Evolutionary conservation across 371 early-diverging fungal genomes (phyloP).

Genomic region (Rhizopus stolonifer): DNA sequence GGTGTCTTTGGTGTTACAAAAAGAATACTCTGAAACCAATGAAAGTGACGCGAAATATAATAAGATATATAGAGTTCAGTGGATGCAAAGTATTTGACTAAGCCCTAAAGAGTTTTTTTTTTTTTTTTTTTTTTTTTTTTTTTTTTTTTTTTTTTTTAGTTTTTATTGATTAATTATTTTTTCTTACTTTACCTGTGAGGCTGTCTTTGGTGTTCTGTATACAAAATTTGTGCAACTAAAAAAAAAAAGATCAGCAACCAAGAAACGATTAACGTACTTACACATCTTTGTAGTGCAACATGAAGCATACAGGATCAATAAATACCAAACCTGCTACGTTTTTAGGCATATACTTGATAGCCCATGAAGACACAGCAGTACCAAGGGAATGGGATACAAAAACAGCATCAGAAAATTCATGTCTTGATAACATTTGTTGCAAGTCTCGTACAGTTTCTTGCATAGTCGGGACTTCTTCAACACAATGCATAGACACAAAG

Average conservation of each 20-base stretch:
- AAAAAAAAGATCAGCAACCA: background rate
- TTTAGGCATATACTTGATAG: slow-evolving; percentile 44
- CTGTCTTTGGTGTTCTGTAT: slow-evolving; percentile 59
- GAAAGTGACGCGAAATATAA: slow-evolving; percentile 66
- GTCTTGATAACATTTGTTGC: slow-evolving; percentile 57
- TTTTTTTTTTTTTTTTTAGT: background rate
- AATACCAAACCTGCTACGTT: slow-evolving; percentile 55
- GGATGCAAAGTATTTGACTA: slow-evolving; percentile 68
- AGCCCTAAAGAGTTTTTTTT: slow-evolving; percentile 21
- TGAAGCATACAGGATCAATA: slow-evolving; percentile 70
- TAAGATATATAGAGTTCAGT: slow-evolving; percentile 68
- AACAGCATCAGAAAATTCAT: slow-evolving; percentile 57
- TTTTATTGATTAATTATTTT: background rate
- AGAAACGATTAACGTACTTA: slow-evolving; percentile 24
- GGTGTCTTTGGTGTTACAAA: slow-evolving; percentile 34
- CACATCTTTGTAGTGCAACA: slow-evolving; percentile 64
- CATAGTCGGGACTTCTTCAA: slow-evolving; percentile 61
- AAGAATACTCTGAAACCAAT: slow-evolving; percentile 63
- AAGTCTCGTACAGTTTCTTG: slow-evolving; percentile 61
- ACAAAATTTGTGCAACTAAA: slow-evolving; percentile 65
- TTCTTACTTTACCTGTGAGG: slow-evolving; percentile 46
- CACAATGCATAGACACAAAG: slow-evolving; percentile 65
- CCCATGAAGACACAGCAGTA: slow-evolving; percentile 57
- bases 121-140: background rate
- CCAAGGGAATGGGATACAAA: slow-evolving; percentile 74